These are phyloP conservation scores for Bruguiera parviflora DNA, from an alignment of 345 rosid species.

Conservation along the genomic window DNA sequence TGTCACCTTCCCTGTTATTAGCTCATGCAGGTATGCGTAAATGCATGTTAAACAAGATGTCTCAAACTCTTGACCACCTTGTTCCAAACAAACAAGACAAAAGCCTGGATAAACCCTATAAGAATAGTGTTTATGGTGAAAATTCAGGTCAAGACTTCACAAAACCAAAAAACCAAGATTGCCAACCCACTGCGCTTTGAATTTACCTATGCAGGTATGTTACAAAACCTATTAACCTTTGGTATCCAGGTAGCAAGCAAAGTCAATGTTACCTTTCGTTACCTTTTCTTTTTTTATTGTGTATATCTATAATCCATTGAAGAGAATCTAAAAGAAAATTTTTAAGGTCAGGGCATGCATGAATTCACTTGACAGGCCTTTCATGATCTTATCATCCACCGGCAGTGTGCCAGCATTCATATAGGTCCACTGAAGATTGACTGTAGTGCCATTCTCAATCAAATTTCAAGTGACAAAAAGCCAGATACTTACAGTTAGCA, in stretches of 20 bases:
- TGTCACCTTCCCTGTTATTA: too few relatives aligned
- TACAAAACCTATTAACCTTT: not conserved
- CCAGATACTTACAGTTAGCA: conserved; percentile 72
- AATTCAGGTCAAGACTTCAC: not conserved
- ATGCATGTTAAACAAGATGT: too few relatives aligned
- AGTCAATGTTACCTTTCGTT: too few relatives aligned
- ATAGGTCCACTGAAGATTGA: not conserved
- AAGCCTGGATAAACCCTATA: not conserved
- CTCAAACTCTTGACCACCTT: not conserved
- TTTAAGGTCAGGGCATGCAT: too few relatives aligned
- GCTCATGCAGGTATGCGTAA: too few relatives aligned
- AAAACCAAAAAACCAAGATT: not conserved
- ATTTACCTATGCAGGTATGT: not conserved
- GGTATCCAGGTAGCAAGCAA: not conserved
- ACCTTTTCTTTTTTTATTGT: too few relatives aligned
- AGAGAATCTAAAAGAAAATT: too few relatives aligned
- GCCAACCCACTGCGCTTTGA: not conserved
- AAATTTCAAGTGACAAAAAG: not conserved
- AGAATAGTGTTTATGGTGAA: not conserved
- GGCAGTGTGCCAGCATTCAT: not conserved
- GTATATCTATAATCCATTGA: too few relatives aligned
- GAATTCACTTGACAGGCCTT: not conserved
- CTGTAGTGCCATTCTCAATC: not conserved
- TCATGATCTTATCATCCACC: not conserved
- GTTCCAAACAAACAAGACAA: not conserved